A percentile compares a stretch with the other conserved stretches of the same genome.
phyloP scores from a whole-genome alignment of 176 grass and related monocot species.

The Dendrocalamus sinicus region DNA sequence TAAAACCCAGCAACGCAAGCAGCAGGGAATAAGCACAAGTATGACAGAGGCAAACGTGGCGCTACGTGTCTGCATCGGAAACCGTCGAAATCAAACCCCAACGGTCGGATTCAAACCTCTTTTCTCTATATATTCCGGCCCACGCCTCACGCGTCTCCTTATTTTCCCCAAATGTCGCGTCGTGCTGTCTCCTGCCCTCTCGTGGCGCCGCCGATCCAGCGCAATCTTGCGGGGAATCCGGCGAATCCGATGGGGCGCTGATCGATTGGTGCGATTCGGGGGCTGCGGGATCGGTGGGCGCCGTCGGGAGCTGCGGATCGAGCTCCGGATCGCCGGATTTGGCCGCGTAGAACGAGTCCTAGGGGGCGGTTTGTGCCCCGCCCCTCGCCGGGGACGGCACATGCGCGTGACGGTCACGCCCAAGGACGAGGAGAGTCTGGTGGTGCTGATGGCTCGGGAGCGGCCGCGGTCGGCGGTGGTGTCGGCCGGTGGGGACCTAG shows the following conservation, averaged over 20 bases:
- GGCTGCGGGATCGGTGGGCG: background rate
- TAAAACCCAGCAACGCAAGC: background rate
- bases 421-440: constrained; percentile 50
- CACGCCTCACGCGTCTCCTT: background rate
- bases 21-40: background rate
- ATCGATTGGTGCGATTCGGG: constrained; percentile 3
- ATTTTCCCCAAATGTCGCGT: constrained; percentile 26
- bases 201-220: constrained; percentile 39
- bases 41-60: background rate
- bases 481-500: constrained; percentile 52
- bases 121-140: background rate
- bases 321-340: constrained; percentile 33
- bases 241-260: background rate
- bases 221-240: constrained; percentile 2
- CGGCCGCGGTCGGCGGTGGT: constrained; percentile 59
- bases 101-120: constrained; percentile 42
- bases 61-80: constrained; percentile 23
- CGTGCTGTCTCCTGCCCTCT: background rate
- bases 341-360: constrained; percentile 44
- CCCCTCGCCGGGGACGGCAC: constrained; percentile 2
- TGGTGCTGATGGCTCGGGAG: constrained; percentile 57
- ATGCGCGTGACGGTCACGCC: constrained; percentile 58
- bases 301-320: constrained; percentile 18
- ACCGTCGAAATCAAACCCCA: constrained; percentile 48
- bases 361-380: background rate